phyloP scores from a whole-genome alignment of 2,329 filamentous ascomycete genomes.

The Amylocarpus encephaloides region DNA sequence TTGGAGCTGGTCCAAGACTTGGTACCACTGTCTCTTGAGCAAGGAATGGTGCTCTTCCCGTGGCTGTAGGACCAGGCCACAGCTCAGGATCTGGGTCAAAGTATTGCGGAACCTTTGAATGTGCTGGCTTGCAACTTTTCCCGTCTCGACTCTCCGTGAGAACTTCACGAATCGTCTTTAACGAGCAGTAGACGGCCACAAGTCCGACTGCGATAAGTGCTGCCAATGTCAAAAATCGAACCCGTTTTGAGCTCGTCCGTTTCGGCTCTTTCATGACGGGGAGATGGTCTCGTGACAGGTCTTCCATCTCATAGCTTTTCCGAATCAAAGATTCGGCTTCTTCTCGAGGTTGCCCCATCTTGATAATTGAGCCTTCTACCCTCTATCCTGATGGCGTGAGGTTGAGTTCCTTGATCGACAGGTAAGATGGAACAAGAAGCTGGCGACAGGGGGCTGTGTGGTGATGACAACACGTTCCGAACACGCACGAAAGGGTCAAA shows the following conservation, averaged over 20 bases:
- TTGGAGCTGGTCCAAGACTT: conserved; percentile 52
- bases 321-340: conserved; percentile 4
- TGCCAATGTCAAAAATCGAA: conserved; percentile 2
- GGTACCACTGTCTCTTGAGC: conserved; percentile 68
- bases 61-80: conserved; percentile 62
- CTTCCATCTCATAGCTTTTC: neutral
- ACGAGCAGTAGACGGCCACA: conserved; percentile 15
- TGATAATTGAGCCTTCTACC: neutral
- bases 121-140: neutral
- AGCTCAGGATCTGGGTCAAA: conserved; percentile 56
- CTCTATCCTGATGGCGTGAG: neutral
- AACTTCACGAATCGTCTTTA: conserved; percentile 9
- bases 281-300: neutral
- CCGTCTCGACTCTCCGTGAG: neutral
- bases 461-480: too few relatives aligned
- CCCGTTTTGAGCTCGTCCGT: neutral
- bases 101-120: conserved; percentile 49
- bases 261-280: neutral
- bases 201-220: conserved; percentile 2
- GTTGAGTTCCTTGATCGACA: neutral
- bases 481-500: too few relatives aligned
- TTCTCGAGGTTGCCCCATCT: conserved; percentile 1
- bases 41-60: conserved; percentile 62
- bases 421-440: neutral
- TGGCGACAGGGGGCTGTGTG: too few relatives aligned